Evolutionary conservation across 1,284 basidiomycete genomes (phyloP).

Genomic region (Rhizoctonia solani): DNA sequence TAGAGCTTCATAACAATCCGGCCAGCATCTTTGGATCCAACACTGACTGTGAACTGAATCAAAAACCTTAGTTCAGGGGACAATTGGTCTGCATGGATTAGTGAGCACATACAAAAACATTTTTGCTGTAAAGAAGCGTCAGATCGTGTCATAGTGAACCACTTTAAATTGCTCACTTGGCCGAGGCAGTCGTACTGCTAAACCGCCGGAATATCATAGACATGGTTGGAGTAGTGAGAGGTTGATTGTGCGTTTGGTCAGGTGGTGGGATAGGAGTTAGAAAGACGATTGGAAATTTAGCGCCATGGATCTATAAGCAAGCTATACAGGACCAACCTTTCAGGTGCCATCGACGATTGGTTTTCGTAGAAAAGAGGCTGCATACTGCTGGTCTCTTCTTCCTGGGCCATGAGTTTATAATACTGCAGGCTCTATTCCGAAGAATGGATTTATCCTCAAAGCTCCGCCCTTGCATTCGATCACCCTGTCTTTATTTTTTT

Average conservation of each 20-base stretch:
- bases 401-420: too few species aligned
- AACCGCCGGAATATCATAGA: conserved; percentile 27
- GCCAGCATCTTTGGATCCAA: conserved; percentile 43
- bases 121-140: background rate
- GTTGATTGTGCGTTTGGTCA: background rate
- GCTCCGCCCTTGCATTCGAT: too few species aligned
- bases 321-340: too few species aligned
- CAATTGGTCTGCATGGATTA: background rate
- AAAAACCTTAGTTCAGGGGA: background rate
- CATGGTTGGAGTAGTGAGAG: background rate
- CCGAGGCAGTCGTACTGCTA: conserved; percentile 4
- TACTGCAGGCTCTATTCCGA: too few species aligned
- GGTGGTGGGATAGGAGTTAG: too few species aligned
- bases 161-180: background rate
- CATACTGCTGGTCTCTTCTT: too few species aligned
- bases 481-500: too few species aligned
- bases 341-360: too few species aligned
- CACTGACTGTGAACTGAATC: conserved; percentile 42
- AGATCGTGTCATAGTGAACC: background rate
- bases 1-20: conserved; percentile 51
- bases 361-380: too few species aligned
- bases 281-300: background rate
- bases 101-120: conserved; percentile 15
- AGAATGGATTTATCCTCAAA: too few species aligned
- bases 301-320: background rate